These are phyloP conservation scores for Dactylellina parvicollis DNA, from an alignment of 2,329 filamentous ascomycete species.

Conservation along the genomic window DNA sequence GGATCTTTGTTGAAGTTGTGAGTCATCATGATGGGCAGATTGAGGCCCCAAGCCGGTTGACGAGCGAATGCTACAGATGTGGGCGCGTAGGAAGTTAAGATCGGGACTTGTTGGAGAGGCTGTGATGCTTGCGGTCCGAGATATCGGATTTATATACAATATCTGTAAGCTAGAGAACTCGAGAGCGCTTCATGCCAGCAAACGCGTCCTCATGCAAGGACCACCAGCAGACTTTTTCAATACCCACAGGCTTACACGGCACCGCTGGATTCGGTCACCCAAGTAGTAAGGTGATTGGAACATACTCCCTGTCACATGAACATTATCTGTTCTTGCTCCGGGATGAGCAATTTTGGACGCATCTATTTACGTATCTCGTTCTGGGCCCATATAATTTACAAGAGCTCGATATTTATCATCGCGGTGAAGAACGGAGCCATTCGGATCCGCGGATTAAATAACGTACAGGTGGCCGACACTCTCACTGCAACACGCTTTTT, in stretches of 20 bases:
- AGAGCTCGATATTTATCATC: too few species aligned
- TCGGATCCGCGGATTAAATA: too few species aligned
- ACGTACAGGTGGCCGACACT: too few species aligned
- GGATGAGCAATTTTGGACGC: too few species aligned
- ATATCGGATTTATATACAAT: background rate
- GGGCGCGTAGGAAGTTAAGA: background rate
- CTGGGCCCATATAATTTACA: too few species aligned
- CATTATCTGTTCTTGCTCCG: too few species aligned
- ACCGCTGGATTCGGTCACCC: background rate
- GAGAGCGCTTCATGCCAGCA: background rate
- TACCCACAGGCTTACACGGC: background rate
- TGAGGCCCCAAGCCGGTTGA: background rate
- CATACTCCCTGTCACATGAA: too few species aligned
- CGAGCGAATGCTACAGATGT: too few species aligned
- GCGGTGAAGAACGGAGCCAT: too few species aligned
- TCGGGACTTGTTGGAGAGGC: background rate
- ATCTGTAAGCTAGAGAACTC: too few species aligned
- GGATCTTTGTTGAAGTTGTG: slow-evolving; percentile 5
- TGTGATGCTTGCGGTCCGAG: background rate
- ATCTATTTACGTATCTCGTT: too few species aligned
- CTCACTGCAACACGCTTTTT: too few species aligned
- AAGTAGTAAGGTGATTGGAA: slow-evolving; percentile 18
- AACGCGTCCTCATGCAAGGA: background rate
- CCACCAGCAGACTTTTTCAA: background rate
- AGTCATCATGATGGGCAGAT: background rate